A percentile compares a stretch with the other conserved stretches of the same genome.
Conservation (phyloP, 2,329 filamentous ascomycete genomes). For the Aquanectria penicillioides region DNA sequence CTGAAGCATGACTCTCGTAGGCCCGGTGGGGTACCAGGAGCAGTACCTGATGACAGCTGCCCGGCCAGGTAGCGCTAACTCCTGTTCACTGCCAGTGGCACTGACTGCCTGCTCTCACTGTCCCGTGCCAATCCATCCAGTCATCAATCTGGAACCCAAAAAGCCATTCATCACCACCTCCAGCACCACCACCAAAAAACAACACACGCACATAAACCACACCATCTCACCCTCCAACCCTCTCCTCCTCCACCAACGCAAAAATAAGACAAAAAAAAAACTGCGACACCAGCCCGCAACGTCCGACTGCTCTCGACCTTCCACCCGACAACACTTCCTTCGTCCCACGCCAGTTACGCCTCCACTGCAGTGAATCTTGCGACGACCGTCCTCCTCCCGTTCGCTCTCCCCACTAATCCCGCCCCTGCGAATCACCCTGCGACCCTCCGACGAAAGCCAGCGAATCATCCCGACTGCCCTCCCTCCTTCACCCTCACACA, state of each 20-base stretch:
- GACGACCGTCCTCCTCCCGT: no score
- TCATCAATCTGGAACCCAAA: constrained; percentile 19
- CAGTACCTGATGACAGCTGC: background rate
- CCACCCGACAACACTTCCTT: background rate
- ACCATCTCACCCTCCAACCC: constrained; percentile 3
- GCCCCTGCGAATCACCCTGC: constrained; percentile 16
- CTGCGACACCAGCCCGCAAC: no score
- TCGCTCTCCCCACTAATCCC: constrained; percentile 9
- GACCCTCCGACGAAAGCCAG: constrained; percentile 20
- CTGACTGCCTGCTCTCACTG: no score
- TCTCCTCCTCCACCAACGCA: background rate
- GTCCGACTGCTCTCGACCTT: background rate
- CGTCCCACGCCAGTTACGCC: constrained; percentile 3
- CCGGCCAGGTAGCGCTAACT: background rate
- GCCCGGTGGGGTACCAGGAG: background rate
- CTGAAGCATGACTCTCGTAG: constrained; percentile 1
- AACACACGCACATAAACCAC: constrained; percentile 7
- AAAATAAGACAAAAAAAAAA: constrained; percentile 5
- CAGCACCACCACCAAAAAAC: constrained; percentile 4
- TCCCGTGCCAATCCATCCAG: constrained; percentile 8
- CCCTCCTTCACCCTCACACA: constrained; percentile 13
- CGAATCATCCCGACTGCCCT: constrained; percentile 25
- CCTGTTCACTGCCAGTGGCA: background rate
- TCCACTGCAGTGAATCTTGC: background rate
- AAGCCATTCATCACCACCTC: constrained; percentile 13